Conservation (phyloP, 768 basidiomycete species). For the Lyophyllum atratum region DNA sequence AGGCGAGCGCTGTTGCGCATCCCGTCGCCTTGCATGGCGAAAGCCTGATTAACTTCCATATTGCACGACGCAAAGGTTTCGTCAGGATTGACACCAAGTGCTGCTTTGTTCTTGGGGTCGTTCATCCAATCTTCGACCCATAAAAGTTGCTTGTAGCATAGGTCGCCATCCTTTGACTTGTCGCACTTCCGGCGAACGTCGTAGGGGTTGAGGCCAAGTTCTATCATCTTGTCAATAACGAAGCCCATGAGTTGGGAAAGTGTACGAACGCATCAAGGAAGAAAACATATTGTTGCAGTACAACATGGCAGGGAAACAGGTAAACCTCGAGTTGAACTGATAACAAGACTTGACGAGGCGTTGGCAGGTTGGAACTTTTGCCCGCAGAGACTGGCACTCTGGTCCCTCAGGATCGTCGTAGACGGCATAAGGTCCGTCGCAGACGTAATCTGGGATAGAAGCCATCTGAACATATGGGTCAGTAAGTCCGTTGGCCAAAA, state of each 20-base stretch:
- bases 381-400: conserved; percentile 61
- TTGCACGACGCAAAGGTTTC: conserved; percentile 73
- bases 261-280: conserved; percentile 65
- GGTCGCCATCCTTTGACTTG: conserved; percentile 61
- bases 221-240: conserved; percentile 30
- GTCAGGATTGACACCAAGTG: conserved; percentile 69
- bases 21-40: conserved; percentile 81
- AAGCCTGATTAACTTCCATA: conserved; percentile 78
- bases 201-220: conserved; percentile 84
- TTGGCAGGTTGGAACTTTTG: conserved; percentile 76
- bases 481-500: conserved; percentile 88
- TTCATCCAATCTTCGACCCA: conserved; percentile 95
- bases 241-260: background rate
- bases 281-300: conserved; percentile 81
- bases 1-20: conserved; percentile 81
- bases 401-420: conserved; percentile 71
- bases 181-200: conserved; percentile 83
- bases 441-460: conserved; percentile 79
- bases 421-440: conserved; percentile 80
- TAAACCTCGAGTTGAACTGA: conserved; percentile 54
- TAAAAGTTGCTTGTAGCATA: conserved; percentile 78
- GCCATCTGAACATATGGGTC: conserved; percentile 83
- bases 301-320: conserved; percentile 71
- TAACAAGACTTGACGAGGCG: conserved; percentile 74
- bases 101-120: conserved; percentile 70